Percentiles rank a stretch among this genome's conserved stretches.
Evolutionary conservation across 2,329 filamentous ascomycete species (phyloP).

Genomic region (Ophiostoma quercus): DNA sequence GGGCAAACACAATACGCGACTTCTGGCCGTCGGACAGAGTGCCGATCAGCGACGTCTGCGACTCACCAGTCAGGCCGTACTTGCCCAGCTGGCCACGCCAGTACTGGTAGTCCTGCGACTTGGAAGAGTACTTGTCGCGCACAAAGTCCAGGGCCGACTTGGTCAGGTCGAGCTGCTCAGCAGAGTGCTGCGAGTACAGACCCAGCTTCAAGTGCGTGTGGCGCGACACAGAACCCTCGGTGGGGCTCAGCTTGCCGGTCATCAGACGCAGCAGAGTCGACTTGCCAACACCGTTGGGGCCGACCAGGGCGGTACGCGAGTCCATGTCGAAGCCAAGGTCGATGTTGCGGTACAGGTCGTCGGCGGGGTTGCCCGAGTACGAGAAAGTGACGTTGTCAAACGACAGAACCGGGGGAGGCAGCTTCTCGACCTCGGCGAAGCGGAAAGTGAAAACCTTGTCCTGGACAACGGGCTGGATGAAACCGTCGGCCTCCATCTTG

Average conservation of each 20-base stretch:
- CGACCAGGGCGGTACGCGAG: constrained; percentile 91
- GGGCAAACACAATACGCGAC: constrained; percentile 94
- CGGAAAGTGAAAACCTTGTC: constrained; percentile 96
- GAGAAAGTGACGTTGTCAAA: constrained; percentile 98
- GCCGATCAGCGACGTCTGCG: constrained; percentile 95
- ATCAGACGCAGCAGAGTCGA: constrained; percentile 93
- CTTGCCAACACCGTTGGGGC: constrained; percentile 98
- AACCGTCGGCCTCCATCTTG: constrained; percentile 99
- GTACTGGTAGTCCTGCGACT: constrained; percentile 97
- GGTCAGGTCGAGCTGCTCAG: constrained; percentile 95
- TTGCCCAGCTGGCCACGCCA: constrained; percentile 96
- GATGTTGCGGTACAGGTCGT: constrained; percentile 93
- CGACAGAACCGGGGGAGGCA: constrained; percentile 92
- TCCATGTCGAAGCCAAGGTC: constrained; percentile 99
- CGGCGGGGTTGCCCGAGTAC: constrained; percentile 82
- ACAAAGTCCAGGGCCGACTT: constrained; percentile 98
- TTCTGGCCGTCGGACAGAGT: constrained; percentile 97
- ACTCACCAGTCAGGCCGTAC: constrained; percentile 87
- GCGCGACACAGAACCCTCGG: constrained; percentile 71
- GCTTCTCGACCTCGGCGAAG: constrained; percentile 97
- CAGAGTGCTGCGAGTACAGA: constrained; percentile 96
- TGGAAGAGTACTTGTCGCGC: constrained; percentile 82
- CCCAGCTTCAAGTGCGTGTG: constrained; percentile 99
- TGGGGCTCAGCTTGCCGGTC: constrained; percentile 89
- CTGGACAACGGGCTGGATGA: constrained; percentile 82